Base-by-base conservation (phyloP, 495 filamentous ascomycete species). In the Neurospora discreta region DNA sequence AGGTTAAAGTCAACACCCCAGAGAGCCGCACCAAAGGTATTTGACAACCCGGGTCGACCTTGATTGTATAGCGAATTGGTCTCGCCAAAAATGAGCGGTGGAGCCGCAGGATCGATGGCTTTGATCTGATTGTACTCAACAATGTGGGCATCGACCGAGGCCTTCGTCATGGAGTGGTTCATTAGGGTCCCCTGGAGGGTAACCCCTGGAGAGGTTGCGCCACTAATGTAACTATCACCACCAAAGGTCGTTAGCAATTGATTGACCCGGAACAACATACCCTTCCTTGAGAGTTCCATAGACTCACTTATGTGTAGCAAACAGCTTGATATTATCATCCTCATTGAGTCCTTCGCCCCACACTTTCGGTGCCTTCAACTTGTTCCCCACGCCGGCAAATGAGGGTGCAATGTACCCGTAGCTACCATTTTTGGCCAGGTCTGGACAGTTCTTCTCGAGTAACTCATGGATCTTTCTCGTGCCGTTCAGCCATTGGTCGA, bases 1-100 rank as follows among this genome's bases (percentile, higher is more conserved):
- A 90, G 81, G 74, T 86, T 87, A 82, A 90, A 92, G 76, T 92
- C 89, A 13, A 91, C 76, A 41, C 82, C 87, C 90, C 90, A 92
- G 39, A 92, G 86, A 0, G 90, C 89, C 15, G 90, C 90, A 65
- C 90, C 90, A 78, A 92, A 92, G 3, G 88, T 82, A 80, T 92
- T 90, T 44, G 88, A 90, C 15, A 91, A 81, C 0, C 89, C 89
- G 0, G 87, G 87, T 2, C 81, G 82, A 70, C 90, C 90, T 80
- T 91, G 81, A 78, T 88, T 86, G 79, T 88, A 89, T 23, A 91
- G 83, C 5, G 85, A 88, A 79, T 91, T 91, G 41, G 84, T 85
- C 79, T 92, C 90, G 71, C 89, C 89, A 15, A 92, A 83, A 72
- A 90, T 87, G 74, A 88, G 89, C 8, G 87, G 85, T 3, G 82